Evolutionary conservation across 1,139 yeast genomes (phyloP).

Genomic region (Lizanozyma gosingica): DNA sequence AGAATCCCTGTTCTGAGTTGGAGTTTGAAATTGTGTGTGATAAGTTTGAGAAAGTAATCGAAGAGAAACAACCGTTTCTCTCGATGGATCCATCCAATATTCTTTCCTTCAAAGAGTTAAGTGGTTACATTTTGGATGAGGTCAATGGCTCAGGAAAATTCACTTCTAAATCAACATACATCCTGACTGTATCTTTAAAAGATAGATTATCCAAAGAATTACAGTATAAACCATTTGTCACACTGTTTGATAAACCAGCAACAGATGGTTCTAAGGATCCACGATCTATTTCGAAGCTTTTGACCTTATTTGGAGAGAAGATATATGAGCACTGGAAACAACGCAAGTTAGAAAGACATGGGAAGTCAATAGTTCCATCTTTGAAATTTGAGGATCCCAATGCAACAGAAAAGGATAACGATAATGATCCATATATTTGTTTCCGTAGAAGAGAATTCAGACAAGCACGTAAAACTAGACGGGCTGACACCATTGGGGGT

Average conservation of each 20-base stretch:
- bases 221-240: slow-evolving; percentile 26
- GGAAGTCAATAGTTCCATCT: slow-evolving; percentile 63
- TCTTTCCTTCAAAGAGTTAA: slow-evolving; percentile 61
- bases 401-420: slow-evolving; percentile 74
- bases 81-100: slow-evolving; percentile 78
- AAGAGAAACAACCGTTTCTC: slow-evolving; percentile 80
- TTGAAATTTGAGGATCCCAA: slow-evolving; percentile 78
- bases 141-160: slow-evolving; percentile 17
- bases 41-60: slow-evolving; percentile 63
- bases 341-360: slow-evolving; percentile 63
- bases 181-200: slow-evolving; percentile 29
- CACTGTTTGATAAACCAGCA: slow-evolving; percentile 43
- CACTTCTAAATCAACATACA: slow-evolving; percentile 21
- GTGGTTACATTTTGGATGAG: slow-evolving; percentile 35
- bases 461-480: slow-evolving; percentile 91
- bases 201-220: slow-evolving; percentile 34
- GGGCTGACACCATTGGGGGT: slow-evolving; percentile 86
- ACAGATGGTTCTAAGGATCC: slow-evolving; percentile 16
- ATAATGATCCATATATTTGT: slow-evolving; percentile 89
- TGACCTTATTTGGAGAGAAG: slow-evolving; percentile 56
- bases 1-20: slow-evolving; percentile 48
- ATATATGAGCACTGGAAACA: slow-evolving; percentile 78
- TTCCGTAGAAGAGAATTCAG: slow-evolving; percentile 94
- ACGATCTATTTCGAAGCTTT: slow-evolving; percentile 43
- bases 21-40: slow-evolving; percentile 80